Evolutionary conservation across 768 basidiomycete species (phyloP), one percentile per base, ranked within the genome.

Genomic region (Cantharellus anzutake): DNA sequence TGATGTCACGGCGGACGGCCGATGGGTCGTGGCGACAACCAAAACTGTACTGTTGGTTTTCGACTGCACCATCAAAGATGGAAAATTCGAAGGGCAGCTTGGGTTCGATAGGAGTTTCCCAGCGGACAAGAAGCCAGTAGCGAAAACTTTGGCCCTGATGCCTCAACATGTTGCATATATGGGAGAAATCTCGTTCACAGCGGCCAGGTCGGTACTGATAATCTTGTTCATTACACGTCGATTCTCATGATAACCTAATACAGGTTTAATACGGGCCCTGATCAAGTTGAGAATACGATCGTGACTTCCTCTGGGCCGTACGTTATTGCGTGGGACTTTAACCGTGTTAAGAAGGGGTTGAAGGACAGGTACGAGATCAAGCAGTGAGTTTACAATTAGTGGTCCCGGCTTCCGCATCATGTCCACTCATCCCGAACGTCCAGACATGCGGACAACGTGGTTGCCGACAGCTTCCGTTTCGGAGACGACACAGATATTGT

Each of bases 21-120:
- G 91, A 57, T 99, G 84, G 78, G 79, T 99, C 58, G 86, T 99
- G 39, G 94, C 93, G 7, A 99, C 96, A 50, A 96, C 90, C 56
- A 86, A 85, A 74, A 92, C 83, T 11, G 96, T 97, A 69, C 75
- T 99, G 59, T 74, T 98, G 48, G 78, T 99, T 63, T 92, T 98
- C 67, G 92, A 99, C 68, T 91, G 91, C 0, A 78, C 90, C 59
- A 98, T 98, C 65, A 91, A 90, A 20, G 88, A 89, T 68, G 91
- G 91, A 4, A 78, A 79, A 60, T 92, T 88, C 67, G 77, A 80
- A 42, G 91, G 88, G 5, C 79, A 79, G 48, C 72, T 90, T 41
- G 91, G 92, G 42, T 97, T 98, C 67, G 93, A 97, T 68, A 78
- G 91, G 56, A 85, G 84, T 68, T 98, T 99, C 82, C 96, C 96